Evolutionary conservation across 2,329 filamentous ascomycete species (phyloP), one percentile per base, ranked within the genome.

Genomic region (Fusarium sp.): DNA sequence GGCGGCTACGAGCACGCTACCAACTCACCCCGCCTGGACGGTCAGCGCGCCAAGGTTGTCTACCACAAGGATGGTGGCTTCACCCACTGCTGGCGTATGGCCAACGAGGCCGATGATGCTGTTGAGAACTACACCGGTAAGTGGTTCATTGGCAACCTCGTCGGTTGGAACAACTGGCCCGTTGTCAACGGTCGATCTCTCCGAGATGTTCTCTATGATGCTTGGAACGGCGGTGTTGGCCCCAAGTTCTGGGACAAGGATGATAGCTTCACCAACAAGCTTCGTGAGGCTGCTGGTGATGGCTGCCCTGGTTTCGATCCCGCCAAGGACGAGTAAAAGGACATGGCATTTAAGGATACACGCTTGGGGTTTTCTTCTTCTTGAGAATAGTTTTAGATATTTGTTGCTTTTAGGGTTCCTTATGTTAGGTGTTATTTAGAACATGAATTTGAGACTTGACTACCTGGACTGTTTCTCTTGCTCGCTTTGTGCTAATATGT

Each of bases 31-130:
- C 66, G 56, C 5, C 52, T 63, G 2, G 67, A 70, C 3, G 63
- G 47, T 11, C 56, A 71, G 12, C 78, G 77, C 16, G 76, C 78
- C 39, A 81, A 80, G 74, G 65, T 81, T 2, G 77, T 81, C 9
- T 81, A 80, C 66, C 79, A 81, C 66, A 81, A 81, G 68, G 78
- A 80, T 47, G 74, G 75, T 8, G 63, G 42, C 3, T 63, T 57
- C 13, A 81, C 79, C 18, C 79, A 81, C 63, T 76, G 72, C 48
- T 80, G 81, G 73, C 78, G 80, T 16, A 79, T 80, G 54, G 75
- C 68, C 8, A 67, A 62, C 16, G 58, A 57, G 1, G 58, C 47
- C 2, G 76, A 77, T 8, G 75, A 74, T 5, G 23, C 21, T 2
- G 62, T 76, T 23, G 78, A 80, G 73, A 81, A 81, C 56, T 72